These are phyloP conservation scores for Aspergillus mulundensis DNA, from an alignment of 495 filamentous ascomycete species.

Conservation along the genomic window DNA sequence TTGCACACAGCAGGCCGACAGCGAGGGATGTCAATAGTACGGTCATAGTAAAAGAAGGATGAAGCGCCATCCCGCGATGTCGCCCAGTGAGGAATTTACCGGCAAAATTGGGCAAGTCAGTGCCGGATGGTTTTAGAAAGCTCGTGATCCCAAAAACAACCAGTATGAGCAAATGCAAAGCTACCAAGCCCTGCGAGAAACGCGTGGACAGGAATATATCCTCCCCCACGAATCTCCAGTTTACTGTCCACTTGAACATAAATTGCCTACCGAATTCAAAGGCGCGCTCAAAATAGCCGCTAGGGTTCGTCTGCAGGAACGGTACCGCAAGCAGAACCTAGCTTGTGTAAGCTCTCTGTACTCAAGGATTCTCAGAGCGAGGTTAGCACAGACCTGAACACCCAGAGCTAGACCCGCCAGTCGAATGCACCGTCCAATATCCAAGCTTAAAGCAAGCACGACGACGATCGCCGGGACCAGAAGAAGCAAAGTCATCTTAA, in stretches of 20 bases:
- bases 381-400: slow-evolving; percentile 53
- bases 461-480: slow-evolving; percentile 74
- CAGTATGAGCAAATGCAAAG: slow-evolving; percentile 63
- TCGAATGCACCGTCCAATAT: slow-evolving; percentile 55
- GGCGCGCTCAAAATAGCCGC: slow-evolving; percentile 70
- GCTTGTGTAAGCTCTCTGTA: slow-evolving; percentile 8
- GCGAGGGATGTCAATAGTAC: slow-evolving; percentile 73
- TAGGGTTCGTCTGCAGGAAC: slow-evolving; percentile 64
- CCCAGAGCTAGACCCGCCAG: slow-evolving; percentile 68
- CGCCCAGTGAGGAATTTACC: slow-evolving; percentile 49
- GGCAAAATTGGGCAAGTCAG: slow-evolving; percentile 46
- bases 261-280: slow-evolving; percentile 90
- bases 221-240: slow-evolving; percentile 91
- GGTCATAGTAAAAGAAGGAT: slow-evolving; percentile 71
- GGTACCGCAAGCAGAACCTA: slow-evolving; percentile 66
- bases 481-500: slow-evolving; percentile 91
- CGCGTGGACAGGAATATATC: slow-evolving; percentile 70
- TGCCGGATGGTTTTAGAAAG: slow-evolving; percentile 54
- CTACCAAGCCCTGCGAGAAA: slow-evolving; percentile 67
- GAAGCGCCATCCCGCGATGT: slow-evolving; percentile 54
- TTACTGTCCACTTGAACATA: slow-evolving; percentile 97
- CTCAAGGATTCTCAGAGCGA: neutral
- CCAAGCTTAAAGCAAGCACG: slow-evolving; percentile 65
- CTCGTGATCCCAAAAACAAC: slow-evolving; percentile 52
- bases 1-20: slow-evolving; percentile 85